Evolutionary conservation across 2,329 filamentous ascomycete species (phyloP).

Genomic region (Ophiostoma ulmi): DNA sequence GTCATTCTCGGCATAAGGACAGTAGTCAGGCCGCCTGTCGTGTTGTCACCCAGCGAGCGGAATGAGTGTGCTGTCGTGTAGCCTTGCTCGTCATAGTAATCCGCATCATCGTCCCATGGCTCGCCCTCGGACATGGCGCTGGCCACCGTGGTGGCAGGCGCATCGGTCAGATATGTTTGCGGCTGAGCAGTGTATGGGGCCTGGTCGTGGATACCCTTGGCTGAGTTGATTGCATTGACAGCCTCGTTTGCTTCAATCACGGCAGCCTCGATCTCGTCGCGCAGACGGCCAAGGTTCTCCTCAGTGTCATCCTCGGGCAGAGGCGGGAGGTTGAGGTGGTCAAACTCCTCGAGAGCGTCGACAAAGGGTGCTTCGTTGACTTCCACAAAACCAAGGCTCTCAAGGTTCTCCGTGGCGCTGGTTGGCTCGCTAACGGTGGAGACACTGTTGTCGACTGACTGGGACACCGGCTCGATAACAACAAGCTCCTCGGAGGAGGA

Average conservation of each 20-base stretch:
- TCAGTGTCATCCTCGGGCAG: constrained; percentile 13
- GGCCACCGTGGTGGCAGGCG: constrained; percentile 19
- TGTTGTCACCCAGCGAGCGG: constrained; percentile 64
- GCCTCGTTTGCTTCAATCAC: constrained; percentile 9
- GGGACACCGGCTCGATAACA: not conserved
- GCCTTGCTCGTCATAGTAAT: constrained; percentile 61
- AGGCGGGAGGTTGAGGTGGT: constrained; percentile 1
- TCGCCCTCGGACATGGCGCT: constrained; percentile 48
- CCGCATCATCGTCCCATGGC: constrained; percentile 75
- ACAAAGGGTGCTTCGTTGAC: constrained; percentile 41
- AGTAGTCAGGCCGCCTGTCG: constrained; percentile 47
- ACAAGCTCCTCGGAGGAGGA: not conserved
- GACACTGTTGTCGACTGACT: too few relatives aligned
- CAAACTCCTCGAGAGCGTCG: constrained; percentile 43
- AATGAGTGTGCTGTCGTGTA: constrained; percentile 73
- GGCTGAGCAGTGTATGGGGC: not conserved
- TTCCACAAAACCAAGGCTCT: constrained; percentile 33
- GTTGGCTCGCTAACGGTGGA: not conserved
- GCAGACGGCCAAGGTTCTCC: constrained; percentile 14
- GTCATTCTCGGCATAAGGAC: constrained; percentile 69
- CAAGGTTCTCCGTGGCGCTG: constrained; percentile 1
- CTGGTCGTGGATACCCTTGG: not conserved
- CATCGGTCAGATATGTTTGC: constrained; percentile 19
- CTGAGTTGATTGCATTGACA: not conserved
- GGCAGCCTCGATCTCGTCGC: constrained; percentile 22